Evolutionary conservation across 495 filamentous ascomycete species (phyloP).

Genomic region (Aspergillus sparsus): DNA sequence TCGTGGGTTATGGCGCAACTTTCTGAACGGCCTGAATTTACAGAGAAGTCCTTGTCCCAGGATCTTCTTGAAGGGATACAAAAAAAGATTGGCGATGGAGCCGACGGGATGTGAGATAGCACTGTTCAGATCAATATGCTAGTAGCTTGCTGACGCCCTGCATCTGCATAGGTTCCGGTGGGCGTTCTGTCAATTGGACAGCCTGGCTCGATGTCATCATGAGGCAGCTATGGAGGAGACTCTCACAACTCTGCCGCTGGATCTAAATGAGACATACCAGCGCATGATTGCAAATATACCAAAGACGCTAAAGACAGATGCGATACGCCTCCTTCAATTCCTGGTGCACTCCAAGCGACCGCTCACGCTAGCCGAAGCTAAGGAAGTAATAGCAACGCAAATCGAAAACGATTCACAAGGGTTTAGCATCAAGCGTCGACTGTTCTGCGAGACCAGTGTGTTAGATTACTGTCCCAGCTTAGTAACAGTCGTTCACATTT

Average conservation of each 20-base stretch:
- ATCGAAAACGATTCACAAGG: slow-evolving; percentile 18
- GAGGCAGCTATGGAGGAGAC: slow-evolving; percentile 25
- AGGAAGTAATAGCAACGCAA: slow-evolving; percentile 29
- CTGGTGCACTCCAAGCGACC: slow-evolving; percentile 27
- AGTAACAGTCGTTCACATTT: too few species aligned
- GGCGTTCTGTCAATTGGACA: slow-evolving; percentile 43
- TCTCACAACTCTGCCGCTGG: slow-evolving; percentile 35
- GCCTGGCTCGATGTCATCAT: slow-evolving; percentile 31
- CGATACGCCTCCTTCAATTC: slow-evolving; percentile 30
- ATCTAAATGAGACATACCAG: slow-evolving; percentile 41
- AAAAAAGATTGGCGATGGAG: slow-evolving; percentile 28
- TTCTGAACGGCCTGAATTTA: slow-evolving; percentile 27
- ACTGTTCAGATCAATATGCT: slow-evolving; percentile 13
- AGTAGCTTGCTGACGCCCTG: slow-evolving; percentile 16
- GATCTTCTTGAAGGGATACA: slow-evolving; percentile 22
- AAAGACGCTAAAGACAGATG: slow-evolving; percentile 16
- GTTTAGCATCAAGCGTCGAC: too few species aligned
- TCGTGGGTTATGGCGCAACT: slow-evolving; percentile 29
- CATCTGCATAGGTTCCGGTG: slow-evolving; percentile 44
- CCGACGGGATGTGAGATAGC: slow-evolving; percentile 39
- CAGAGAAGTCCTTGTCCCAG: slow-evolving; percentile 21
- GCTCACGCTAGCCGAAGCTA: slow-evolving; percentile 24
- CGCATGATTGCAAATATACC: slow-evolving; percentile 38
- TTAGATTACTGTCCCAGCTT: slow-evolving; percentile 24
- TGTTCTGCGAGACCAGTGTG: slow-evolving; percentile 17